Percentiles rank a stretch among this genome's conserved stretches.
phyloP scores from a whole-genome alignment of 192 early-diverging fungal species.

The Nowakowskiella sp. region DNA sequence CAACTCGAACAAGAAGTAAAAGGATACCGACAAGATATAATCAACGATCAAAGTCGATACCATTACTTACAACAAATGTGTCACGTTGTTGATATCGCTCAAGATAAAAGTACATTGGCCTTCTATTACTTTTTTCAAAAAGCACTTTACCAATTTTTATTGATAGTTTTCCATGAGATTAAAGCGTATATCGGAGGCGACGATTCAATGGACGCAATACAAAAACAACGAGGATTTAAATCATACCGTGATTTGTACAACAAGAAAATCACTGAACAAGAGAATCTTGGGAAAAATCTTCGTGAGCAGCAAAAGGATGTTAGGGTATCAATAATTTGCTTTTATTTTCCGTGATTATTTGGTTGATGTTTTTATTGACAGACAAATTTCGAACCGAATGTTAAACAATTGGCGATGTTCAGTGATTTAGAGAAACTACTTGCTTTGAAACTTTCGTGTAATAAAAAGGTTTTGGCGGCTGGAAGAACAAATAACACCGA shows the following conservation, averaged over 20 bases:
- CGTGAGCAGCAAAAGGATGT: constrained; percentile 45
- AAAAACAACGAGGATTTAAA: constrained; percentile 52
- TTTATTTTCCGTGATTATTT: background rate
- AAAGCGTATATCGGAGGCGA: constrained; percentile 59
- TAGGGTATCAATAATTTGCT: constrained; percentile 27
- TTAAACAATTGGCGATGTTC: constrained; percentile 40
- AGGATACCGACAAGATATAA: constrained; percentile 34
- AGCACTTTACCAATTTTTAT: background rate
- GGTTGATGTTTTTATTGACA: constrained; percentile 4
- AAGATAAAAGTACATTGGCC: constrained; percentile 35
- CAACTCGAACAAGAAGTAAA: constrained; percentile 39
- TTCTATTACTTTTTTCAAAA: constrained; percentile 6
- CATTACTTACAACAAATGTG: constrained; percentile 40
- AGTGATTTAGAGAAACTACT: constrained; percentile 30
- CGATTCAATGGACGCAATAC: constrained; percentile 38
- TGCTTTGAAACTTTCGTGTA: constrained; percentile 30
- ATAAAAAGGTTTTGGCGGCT: constrained; percentile 31
- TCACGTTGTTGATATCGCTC: constrained; percentile 26
- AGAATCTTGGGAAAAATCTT: constrained; percentile 35
- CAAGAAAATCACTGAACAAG: constrained; percentile 41
- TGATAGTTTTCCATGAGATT: constrained; percentile 48
- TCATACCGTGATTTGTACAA: constrained; percentile 53
- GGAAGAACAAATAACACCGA: no score
- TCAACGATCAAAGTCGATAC: constrained; percentile 36
- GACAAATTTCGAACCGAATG: constrained; percentile 36